A percentile compares a stretch with the other conserved stretches of the same genome.
These are phyloP conservation scores for Sphagnum fallax DNA, from an alignment of 228 moss, liverwort and hornwort genomes.

Conservation along the genomic window DNA sequence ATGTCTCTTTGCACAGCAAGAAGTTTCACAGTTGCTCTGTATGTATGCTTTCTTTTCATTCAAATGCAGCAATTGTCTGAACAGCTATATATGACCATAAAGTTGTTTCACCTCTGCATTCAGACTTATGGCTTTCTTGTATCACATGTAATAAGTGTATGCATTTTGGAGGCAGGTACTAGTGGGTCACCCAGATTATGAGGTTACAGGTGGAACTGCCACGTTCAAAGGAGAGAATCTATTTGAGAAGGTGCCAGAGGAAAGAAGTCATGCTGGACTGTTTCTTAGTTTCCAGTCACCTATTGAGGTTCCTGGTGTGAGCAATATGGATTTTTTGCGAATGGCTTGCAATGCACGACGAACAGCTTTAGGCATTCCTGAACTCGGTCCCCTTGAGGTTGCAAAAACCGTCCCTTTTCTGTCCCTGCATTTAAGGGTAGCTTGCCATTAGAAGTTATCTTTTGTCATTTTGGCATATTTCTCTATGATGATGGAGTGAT, in stretches of 20 bases:
- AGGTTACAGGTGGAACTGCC: slow-evolving; percentile 68
- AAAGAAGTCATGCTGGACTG: slow-evolving; percentile 78
- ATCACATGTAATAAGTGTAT: neutral
- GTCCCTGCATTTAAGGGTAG: no score
- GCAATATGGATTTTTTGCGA: slow-evolving; percentile 97
- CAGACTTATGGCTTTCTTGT: no score
- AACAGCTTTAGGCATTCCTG: slow-evolving; percentile 54
- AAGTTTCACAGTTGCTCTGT: no score
- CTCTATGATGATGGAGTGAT: no score
- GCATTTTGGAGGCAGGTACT: slow-evolving; percentile 51
- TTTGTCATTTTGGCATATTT: no score
- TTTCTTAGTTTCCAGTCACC: slow-evolving; percentile 97
- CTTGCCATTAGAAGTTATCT: no score
- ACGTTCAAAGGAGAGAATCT: slow-evolving; percentile 85
- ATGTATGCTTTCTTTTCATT: no score
- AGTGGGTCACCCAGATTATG: slow-evolving; percentile 92
- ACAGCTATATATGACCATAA: no score
- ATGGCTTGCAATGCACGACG: slow-evolving; percentile 99
- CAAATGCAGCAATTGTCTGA: no score
- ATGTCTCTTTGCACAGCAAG: slow-evolving; percentile 1
- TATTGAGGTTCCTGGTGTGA: slow-evolving; percentile 93
- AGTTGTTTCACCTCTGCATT: no score
- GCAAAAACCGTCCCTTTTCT: neutral
- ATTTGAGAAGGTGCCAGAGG: slow-evolving; percentile 85
- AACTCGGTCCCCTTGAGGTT: slow-evolving; percentile 97